Conservation (phyloP, 352 stramenopile genomes). For the Achlya hypogyna region DNA sequence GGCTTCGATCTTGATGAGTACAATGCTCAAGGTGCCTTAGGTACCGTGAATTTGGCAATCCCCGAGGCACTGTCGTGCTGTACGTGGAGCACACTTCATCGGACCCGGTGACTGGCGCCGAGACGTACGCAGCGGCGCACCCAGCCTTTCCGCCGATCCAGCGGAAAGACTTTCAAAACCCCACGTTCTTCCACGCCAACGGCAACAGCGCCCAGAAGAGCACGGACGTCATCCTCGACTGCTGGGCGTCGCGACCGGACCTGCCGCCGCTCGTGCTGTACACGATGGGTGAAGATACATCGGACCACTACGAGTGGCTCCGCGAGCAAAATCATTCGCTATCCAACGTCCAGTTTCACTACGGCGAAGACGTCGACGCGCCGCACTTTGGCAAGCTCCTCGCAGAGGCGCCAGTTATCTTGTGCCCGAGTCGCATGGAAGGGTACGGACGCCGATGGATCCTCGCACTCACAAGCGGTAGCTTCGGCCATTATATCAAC, state of each 20-base stretch:
- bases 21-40: background rate
- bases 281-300: slow-evolving; percentile 29
- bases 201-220: slow-evolving; percentile 31
- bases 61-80: background rate
- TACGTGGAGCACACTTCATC: slow-evolving; percentile 7
- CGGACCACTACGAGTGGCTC: slow-evolving; percentile 20
- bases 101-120: background rate
- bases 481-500: slow-evolving; percentile 58
- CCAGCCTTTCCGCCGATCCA: background rate
- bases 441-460: too few relatives aligned
- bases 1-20: background rate
- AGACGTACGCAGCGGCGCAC: too few relatives aligned
- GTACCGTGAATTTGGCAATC: slow-evolving; percentile 1
- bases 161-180: background rate
- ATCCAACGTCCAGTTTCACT: background rate
- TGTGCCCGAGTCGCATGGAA: slow-evolving; percentile 11
- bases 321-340: slow-evolving; percentile 10
- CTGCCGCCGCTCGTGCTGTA: slow-evolving; percentile 32
- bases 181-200: slow-evolving; percentile 13
- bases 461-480: too few relatives aligned
- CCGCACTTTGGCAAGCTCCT: background rate
- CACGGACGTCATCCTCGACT: slow-evolving; percentile 30
- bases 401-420: background rate
- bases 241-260: slow-evolving; percentile 29
- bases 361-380: background rate